Conservation (phyloP, 176 grass and related monocot genomes). For the Tillandsia fasciculata region DNA sequence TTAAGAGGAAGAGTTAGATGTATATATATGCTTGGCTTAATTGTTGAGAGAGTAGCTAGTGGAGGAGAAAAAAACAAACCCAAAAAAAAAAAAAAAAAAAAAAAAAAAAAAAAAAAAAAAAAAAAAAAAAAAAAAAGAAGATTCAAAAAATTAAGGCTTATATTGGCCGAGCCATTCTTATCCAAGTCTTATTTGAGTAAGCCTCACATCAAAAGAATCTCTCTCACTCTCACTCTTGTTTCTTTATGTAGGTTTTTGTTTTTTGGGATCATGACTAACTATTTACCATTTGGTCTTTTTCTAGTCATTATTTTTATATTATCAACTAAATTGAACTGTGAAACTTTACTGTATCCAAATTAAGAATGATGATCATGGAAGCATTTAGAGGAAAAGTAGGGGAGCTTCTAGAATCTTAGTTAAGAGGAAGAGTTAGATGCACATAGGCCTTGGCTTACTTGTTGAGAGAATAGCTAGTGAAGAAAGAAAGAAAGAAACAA, state of each 20-base stretch:
- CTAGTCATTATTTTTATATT: no score
- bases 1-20: neutral
- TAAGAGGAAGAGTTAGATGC: neutral
- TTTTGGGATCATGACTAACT: neutral
- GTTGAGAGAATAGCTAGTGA: neutral
- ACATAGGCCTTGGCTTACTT: neutral
- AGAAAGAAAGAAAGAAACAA: neutral
- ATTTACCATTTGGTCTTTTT: no score
- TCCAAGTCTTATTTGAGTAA: no score
- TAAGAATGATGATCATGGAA: neutral
- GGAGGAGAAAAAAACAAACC: neutral
- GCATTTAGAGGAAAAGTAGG: neutral
- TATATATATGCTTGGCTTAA: slow-evolving; percentile 2
- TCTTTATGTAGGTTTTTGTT: neutral
- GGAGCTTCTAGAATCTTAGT: no score
- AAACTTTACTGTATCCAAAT: neutral
- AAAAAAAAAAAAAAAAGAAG: neutral
- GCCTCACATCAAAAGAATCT: neutral
- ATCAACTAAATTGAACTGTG: no score
- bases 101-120: neutral
- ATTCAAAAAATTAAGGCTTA: no score
- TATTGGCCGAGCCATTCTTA: no score
- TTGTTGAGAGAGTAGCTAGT: neutral
- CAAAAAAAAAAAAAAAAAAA: no score
- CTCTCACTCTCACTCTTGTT: neutral